Base-by-base conservation (phyloP, 305 asterid genomes). In the Solanum hybrid region DNA sequence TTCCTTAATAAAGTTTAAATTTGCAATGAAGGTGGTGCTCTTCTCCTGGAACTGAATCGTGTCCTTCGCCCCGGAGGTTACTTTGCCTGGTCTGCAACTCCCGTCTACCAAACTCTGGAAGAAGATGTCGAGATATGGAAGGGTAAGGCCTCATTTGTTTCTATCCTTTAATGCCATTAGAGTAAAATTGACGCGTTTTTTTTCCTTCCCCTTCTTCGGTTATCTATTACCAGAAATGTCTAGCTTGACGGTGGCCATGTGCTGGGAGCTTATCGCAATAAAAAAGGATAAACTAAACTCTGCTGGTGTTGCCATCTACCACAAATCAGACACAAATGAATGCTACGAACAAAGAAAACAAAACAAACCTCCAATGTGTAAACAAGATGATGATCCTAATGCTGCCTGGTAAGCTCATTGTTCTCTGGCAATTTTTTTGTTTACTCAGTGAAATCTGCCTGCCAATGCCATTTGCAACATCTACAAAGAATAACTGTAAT, bases 21-120 rank as follows among this genome's bases (percentile, higher is more conserved):
- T 87, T 92, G 87, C 92, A 87, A 93, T 93, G 92, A 91, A 97
- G 99, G 98, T 79, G 99, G 98, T 89, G 88, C 96, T 80, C 97
- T 96, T 77, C 98, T 97, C 74, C 93, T 97, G 92, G 99, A 97
- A 92, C 84, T 97, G 89, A 96, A 97, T 91, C 94, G 98, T 29
- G 95, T 97, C n/a, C 95, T 97, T 36, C 90, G 97, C 24, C 99
- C 98, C 0, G 99, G 98, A 77, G 99, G 99, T 76, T 95, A 95
- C 92, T 97, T 97, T 80, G 94, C 94, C 46, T 97, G 98, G 99
- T 97, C 98, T 39, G 99, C 97, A 61, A 97, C 99, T 92, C 99
- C 98, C 6, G 98, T 96, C n/a, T 97, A 96, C 91, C 98, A 95
- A 93, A 95, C 88, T 36, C 96, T 93, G 89, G 94, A 93, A 90